Evolutionary conservation across 208 protist species (phyloP).

Genomic region (Strigomonas galati): DNA sequence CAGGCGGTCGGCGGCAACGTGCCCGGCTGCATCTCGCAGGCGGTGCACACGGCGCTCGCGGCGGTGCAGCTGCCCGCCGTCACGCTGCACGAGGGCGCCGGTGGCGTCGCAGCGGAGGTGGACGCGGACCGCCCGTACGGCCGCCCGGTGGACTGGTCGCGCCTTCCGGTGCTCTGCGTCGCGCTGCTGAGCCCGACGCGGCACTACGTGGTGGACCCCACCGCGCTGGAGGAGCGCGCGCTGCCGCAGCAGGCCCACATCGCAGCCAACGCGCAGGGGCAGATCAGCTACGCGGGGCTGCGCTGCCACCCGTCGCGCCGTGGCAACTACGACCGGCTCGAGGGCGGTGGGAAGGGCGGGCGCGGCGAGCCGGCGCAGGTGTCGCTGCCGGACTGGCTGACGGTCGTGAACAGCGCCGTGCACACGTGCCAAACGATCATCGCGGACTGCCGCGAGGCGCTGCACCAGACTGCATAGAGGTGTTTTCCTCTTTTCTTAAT

Average conservation of each 20-base stretch:
- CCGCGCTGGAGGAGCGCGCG: slow-evolving; percentile 65
- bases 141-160: slow-evolving; percentile 44
- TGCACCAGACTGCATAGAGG: slow-evolving; percentile 1
- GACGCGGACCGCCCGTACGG: slow-evolving; percentile 57
- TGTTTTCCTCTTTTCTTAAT: no score
- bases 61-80: slow-evolving; percentile 53
- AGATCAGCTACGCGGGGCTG: slow-evolving; percentile 54
- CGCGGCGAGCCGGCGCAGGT: slow-evolving; percentile 14
- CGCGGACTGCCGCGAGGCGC: slow-evolving; percentile 58
- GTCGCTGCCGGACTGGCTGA: slow-evolving; percentile 30
- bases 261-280: slow-evolving; percentile 41
- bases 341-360: slow-evolving; percentile 6
- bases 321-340: slow-evolving; percentile 45
- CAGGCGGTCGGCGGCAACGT: slow-evolving; percentile 64
- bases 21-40: slow-evolving; percentile 38
- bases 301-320: slow-evolving; percentile 70
- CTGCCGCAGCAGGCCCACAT: slow-evolving; percentile 77
- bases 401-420: slow-evolving; percentile 36
- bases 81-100: slow-evolving; percentile 52
- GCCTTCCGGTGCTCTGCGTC: slow-evolving; percentile 58
- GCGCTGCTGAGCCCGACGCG: slow-evolving; percentile 63
- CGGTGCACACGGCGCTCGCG: slow-evolving; percentile 65
- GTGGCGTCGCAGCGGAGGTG: slow-evolving; percentile 65
- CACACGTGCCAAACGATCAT: slow-evolving; percentile 63
- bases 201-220: slow-evolving; percentile 79